Evolutionary conservation across 2,329 filamentous ascomycete species (phyloP).

Genomic region (Claviceps spartinae): DNA sequence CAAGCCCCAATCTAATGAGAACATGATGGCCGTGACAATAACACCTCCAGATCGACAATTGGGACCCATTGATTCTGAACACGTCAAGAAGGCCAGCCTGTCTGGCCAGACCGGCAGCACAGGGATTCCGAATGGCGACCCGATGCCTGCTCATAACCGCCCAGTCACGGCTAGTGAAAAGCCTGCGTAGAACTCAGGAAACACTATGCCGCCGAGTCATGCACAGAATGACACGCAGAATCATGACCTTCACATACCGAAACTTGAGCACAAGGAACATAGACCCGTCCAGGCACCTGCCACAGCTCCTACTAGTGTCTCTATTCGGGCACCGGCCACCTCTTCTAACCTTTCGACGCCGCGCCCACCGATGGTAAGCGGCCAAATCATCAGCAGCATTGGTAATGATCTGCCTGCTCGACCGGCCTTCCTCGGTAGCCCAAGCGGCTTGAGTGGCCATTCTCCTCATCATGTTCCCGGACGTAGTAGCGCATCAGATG

Average conservation of each 20-base stretch:
- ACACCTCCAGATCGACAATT: neutral
- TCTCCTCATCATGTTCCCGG: neutral
- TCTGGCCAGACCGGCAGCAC: neutral
- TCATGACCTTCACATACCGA: neutral
- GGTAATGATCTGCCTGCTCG: neutral
- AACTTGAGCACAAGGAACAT: neutral
- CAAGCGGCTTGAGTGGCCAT: neutral
- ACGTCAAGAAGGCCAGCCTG: neutral
- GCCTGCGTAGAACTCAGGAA: constrained; percentile 10
- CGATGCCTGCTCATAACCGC: neutral
- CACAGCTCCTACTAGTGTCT: neutral
- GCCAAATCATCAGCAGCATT: neutral
- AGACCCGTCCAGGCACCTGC: neutral
- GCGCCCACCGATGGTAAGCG: neutral
- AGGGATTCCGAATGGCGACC: neutral
- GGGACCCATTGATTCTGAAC: neutral
- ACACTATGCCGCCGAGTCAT: constrained; percentile 1
- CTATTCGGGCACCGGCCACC: neutral
- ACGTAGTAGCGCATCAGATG: neutral
- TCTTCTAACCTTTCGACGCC: neutral
- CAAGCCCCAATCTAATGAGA: neutral
- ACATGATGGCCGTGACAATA: neutral
- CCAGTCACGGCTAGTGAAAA: constrained; percentile 4
- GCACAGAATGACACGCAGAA: neutral
- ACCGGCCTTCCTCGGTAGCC: neutral